Base-by-base conservation (phyloP, 176 grass and related monocot species). In the Secale cereale region DNA sequence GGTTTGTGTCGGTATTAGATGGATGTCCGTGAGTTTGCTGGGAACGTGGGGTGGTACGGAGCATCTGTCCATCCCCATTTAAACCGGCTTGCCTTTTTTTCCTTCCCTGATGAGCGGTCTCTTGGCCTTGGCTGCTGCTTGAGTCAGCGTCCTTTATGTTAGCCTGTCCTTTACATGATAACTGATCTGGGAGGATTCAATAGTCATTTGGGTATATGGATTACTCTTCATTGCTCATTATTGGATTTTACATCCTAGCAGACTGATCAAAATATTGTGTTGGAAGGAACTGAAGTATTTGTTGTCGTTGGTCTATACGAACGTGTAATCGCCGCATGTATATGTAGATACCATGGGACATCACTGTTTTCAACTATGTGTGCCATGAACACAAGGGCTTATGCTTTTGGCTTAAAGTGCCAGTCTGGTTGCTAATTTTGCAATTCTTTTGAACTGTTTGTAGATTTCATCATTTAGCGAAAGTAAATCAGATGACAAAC, bases 391-490 rank as follows among this genome's bases (percentile, higher is more conserved):
- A 26, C 11, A 30, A 23, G 13, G 19, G 4, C 27, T 48, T 74
- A 26, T 36, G 28, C n/a, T 69, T 22, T 75, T 25, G 12, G 14
- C 23, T 26, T 78, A 11, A 82, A 69, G 30, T 35, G 59, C 29
- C 26, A 17, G 11, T 59, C 32, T 59, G 35, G 10, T 50, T 77
- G 56, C 83, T 86, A 65, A 94, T 91, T 37, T 70, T 36, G 33
- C 79, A 68, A 62, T 79, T 83, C 27, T 74, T 54, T 70, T 90
- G 22, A 62, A 72, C 61, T 82, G 28, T 72, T 76, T 62, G 63
- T 70, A 98, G 96, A 91, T 98, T 15, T 98, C 96, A 71, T 98
- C 96, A 26, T 95, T 98, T 83, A 89, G 96, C 32, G 96, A 98
- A 89, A 98, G 96, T 78, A 95, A 95, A 79, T 92, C 96, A 74